These are phyloP conservation scores for Schizonepeta tenuifolia DNA, from an alignment of 257 asterid genomes.

Conservation along the genomic window DNA sequence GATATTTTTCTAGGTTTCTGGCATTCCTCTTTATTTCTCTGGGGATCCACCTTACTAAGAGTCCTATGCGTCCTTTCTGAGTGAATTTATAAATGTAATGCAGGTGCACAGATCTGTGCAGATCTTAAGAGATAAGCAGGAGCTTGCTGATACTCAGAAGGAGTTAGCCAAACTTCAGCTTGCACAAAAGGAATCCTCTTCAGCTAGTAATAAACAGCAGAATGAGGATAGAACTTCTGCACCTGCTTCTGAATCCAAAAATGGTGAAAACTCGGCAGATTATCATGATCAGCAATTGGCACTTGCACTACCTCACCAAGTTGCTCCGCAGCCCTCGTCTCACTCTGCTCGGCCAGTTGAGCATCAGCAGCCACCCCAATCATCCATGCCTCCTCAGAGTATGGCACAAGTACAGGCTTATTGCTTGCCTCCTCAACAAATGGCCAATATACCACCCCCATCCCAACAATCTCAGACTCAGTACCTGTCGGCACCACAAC, in stretches of 20 bases:
- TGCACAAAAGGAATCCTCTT: conserved; percentile 68
- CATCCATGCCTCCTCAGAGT: conserved; percentile 64
- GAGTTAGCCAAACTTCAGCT: conserved; percentile 95
- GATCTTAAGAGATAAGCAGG: conserved; percentile 92
- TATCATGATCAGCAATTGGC: conserved; percentile 74
- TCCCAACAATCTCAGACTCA: conserved; percentile 63
- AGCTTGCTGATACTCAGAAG: conserved; percentile 89
- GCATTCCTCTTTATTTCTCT: background rate
- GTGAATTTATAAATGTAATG: conserved; percentile 2
- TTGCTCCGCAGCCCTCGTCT: conserved; percentile 50
- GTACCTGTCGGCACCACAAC: conserved; percentile 54
- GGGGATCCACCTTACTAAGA: background rate
- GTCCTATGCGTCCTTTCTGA: background rate
- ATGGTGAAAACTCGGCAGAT: conserved; percentile 53
- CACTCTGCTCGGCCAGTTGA: conserved; percentile 52
- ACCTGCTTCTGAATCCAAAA: conserved; percentile 57
- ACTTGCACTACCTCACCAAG: conserved; percentile 86
- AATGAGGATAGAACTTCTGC: conserved; percentile 61
- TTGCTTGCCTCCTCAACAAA: conserved; percentile 60
- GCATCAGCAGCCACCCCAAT: conserved; percentile 69
- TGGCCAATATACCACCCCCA: conserved; percentile 43
- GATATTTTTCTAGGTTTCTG: background rate
- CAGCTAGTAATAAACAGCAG: conserved; percentile 51
- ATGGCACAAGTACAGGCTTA: conserved; percentile 58
- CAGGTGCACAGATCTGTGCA: conserved; percentile 97